A percentile compares a stretch with the other conserved stretches of the same genome.
Conservation (phyloP, 139 green algal species). For the Pseudopediastrum boryanum region DNA sequence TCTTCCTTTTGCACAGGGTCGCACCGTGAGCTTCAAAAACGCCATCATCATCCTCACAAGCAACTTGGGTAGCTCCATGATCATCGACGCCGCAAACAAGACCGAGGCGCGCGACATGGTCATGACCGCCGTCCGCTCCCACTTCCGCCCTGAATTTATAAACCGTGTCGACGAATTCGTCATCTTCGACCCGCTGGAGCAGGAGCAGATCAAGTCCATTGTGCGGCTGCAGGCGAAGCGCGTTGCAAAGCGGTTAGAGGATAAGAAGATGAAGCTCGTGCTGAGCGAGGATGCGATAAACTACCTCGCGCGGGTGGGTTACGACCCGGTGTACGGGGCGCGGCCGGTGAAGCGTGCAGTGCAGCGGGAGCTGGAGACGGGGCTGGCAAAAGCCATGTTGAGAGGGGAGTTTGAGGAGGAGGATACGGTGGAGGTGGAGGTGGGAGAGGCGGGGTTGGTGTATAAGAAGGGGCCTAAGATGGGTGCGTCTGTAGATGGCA, state of each 20-base stretch:
- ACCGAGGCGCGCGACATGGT: constrained; percentile 4
- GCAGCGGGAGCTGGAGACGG: constrained; percentile 94
- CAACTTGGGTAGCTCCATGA: constrained; percentile 86
- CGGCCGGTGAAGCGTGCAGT: constrained; percentile 96
- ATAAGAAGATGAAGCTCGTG: constrained; percentile 92
- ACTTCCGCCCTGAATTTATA: constrained; percentile 99
- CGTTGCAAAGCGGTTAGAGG: constrained; percentile 75
- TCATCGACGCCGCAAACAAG: constrained; percentile 20
- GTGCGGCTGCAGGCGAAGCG: constrained; percentile 46
- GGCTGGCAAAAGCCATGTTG: constrained; percentile 56
- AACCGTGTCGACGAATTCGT: constrained; percentile 99
- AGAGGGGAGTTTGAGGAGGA: constrained; percentile 51
- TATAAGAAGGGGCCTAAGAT: background rate
- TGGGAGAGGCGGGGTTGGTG: background rate
- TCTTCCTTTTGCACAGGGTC: no score
- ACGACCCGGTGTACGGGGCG: constrained; percentile 95
- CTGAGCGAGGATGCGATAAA: constrained; percentile 77
- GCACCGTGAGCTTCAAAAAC: constrained; percentile 95
- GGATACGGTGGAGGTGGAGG: constrained; percentile 48
- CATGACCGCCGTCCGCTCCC: constrained; percentile 72
- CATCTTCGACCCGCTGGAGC: constrained; percentile 93
- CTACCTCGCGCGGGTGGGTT: constrained; percentile 82
- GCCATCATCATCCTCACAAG: constrained; percentile 95
- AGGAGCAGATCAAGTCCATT: constrained; percentile 78
- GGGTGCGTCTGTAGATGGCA: background rate